Evolutionary conservation across 75 land plant genomes (phyloP).

Genomic region (Pinus tabuliformis): DNA sequence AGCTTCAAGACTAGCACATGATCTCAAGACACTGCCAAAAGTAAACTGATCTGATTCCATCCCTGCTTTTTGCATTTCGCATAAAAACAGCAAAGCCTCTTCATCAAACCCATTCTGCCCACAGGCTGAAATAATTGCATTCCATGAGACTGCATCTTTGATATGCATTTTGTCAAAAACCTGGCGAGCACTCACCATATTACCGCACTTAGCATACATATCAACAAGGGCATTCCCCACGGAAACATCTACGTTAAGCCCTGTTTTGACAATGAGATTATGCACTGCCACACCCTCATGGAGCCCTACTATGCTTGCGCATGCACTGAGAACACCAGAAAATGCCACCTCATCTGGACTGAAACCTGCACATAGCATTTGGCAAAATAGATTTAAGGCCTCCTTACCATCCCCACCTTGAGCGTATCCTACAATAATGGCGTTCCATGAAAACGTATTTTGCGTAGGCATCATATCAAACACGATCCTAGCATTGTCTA

Average conservation of each 20-base stretch:
- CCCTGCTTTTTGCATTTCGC: constrained; percentile 20
- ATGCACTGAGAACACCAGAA: constrained; percentile 23
- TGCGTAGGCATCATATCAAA: constrained; percentile 44
- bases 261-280: constrained; percentile 11
- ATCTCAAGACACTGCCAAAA: constrained; percentile 21
- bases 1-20: constrained; percentile 18
- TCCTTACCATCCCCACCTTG: constrained; percentile 18
- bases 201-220: constrained; percentile 32
- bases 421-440: constrained; percentile 25
- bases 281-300: constrained; percentile 20
- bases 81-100: constrained; percentile 20
- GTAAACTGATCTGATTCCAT: constrained; percentile 29
- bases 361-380: constrained; percentile 13
- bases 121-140: constrained; percentile 38
- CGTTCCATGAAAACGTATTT: constrained; percentile 48
- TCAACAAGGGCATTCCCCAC: constrained; percentile 32
- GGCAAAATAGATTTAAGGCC: constrained; percentile 18
- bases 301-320: constrained; percentile 2
- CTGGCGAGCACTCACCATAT: constrained; percentile 1
- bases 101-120: constrained; percentile 13
- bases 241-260: constrained; percentile 5
- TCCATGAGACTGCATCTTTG: constrained; percentile 35
- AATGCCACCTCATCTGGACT: constrained; percentile 24
- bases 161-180: constrained; percentile 4
- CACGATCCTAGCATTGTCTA: constrained; percentile 26